Base-by-base conservation (phyloP, 179 eudicot genomes). In the Camellia oleifera region DNA sequence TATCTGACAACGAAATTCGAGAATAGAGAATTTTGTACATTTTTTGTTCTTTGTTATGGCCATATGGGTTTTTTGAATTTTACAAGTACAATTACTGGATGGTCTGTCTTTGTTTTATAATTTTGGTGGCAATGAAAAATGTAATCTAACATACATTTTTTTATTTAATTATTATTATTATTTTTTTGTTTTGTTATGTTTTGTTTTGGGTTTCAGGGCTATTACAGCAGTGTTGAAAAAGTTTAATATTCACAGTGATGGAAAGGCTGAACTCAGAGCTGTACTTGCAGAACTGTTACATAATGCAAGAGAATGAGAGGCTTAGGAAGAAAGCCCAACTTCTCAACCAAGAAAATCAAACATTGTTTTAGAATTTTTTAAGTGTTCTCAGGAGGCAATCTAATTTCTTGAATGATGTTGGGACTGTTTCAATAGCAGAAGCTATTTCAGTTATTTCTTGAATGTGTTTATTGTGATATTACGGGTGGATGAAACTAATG, bases 221-320 rank as follows among this genome's bases (percentile, higher is more conserved):
- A n/a, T 32, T 18, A 4, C 32, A 12, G 32, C 0, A 67, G 32
- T 4, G 52, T 14, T 5, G 2, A 14, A 17, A 13, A 69, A 69
- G 2, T 17, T 69, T 2, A 4, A 8, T 14, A 1, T 44, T 46
- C 15, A 48, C 0, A 18, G 69, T 64, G 77, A 93, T 93, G 97
- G 95, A 93, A 63, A 90, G 90, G 57, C 69, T 91, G 76, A 93
- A 93, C 90, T 89, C 97, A 81, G 89, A 91, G 76, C 85, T 93
- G 84, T 89, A 90, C 87, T 66, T 91, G 89, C 82, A 91, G 82
- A 93, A 91, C 82, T 87, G 87, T 65, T 90, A 90, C 92, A 93
- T 91, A 78, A 91, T 91, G 91, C 84, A 89, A 76, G 95, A 93
- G 73, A 93, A 93, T 77, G 97, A 91, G 80, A 85, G 77, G 87